A percentile compares a stretch with the other conserved stretches of the same genome.
Evolutionary conservation across 2,329 filamentous ascomycete species (phyloP).

Genomic region (Hymenoscyphus occultus): DNA sequence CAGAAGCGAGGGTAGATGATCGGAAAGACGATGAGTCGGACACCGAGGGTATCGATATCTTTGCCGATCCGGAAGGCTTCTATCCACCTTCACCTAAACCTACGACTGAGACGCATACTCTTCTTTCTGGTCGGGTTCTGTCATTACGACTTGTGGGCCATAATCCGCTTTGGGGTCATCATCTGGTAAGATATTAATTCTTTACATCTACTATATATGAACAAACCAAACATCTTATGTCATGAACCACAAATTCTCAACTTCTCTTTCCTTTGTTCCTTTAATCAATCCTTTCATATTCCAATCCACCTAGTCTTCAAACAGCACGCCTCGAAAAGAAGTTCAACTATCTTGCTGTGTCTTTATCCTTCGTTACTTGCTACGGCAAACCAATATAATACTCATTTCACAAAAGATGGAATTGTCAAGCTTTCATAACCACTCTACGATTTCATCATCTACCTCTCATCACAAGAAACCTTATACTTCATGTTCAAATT

Average conservation of each 20-base stretch:
- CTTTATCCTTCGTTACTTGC: too few species aligned
- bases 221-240: too few species aligned
- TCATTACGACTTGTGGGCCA: constrained; percentile 77
- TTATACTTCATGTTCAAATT: neutral
- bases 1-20: constrained; percentile 10
- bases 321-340: too few species aligned
- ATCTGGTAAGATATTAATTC: constrained; percentile 45
- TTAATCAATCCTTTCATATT: too few species aligned
- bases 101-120: constrained; percentile 68
- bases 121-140: constrained; percentile 55
- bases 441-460: too few species aligned
- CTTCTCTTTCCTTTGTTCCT: too few species aligned
- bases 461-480: neutral
- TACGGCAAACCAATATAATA: too few species aligned
- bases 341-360: too few species aligned
- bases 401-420: too few species aligned
- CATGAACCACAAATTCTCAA: too few species aligned
- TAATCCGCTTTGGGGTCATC: constrained; percentile 85
- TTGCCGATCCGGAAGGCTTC: constrained; percentile 78
- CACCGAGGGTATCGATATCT: constrained; percentile 49
- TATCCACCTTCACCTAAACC: constrained; percentile 75
- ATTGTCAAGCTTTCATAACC: too few species aligned
- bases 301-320: too few species aligned
- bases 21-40: constrained; percentile 22
- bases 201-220: neutral